Percentiles rank a stretch among this genome's conserved stretches.
phyloP scores from a whole-genome alignment of 2,329 filamentous ascomycete genomes.

The Emericellopsis cladophorae region DNA sequence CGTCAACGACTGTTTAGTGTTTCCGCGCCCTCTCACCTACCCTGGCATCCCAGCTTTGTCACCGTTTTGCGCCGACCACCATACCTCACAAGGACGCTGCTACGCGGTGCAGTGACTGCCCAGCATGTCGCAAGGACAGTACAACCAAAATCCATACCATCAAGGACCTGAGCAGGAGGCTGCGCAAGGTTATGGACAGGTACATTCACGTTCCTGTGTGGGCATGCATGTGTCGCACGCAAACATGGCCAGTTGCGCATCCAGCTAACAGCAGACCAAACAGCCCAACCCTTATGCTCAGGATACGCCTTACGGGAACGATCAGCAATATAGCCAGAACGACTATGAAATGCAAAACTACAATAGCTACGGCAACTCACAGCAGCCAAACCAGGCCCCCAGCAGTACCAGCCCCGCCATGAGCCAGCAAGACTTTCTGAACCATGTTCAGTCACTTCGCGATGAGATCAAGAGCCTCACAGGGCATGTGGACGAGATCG shows the following conservation, averaged over 20 bases:
- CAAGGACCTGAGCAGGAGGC: constrained; percentile 34
- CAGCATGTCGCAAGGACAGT: constrained; percentile 49
- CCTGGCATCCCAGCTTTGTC: too few species aligned
- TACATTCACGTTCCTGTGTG: constrained; percentile 15
- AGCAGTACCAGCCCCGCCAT: not conserved
- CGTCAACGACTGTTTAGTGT: too few species aligned
- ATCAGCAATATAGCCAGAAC: constrained; percentile 17
- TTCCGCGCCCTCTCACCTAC: too few species aligned
- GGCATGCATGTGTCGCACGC: not conserved
- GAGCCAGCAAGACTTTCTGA: constrained; percentile 54
- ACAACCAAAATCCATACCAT: constrained; percentile 54
- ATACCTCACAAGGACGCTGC: too few species aligned
- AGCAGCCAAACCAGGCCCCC: constrained; percentile 10
- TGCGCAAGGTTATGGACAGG: constrained; percentile 31
- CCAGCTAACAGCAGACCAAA: too few species aligned
- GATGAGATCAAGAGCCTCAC: constrained; percentile 55
- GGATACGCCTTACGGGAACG: constrained; percentile 11
- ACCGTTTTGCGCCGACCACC: too few species aligned
- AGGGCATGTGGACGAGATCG: constrained; percentile 55
- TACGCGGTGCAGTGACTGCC: constrained; percentile 1
- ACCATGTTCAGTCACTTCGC: constrained; percentile 53
- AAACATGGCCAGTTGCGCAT: not conserved
- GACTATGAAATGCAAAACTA: constrained; percentile 45
- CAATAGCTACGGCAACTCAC: constrained; percentile 8
- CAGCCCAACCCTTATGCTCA: constrained; percentile 9